Evolutionary conservation across 2,329 filamentous ascomycete species (phyloP), one percentile per base, ranked within the genome.

Genomic region (Furcasterigmium sp.): DNA sequence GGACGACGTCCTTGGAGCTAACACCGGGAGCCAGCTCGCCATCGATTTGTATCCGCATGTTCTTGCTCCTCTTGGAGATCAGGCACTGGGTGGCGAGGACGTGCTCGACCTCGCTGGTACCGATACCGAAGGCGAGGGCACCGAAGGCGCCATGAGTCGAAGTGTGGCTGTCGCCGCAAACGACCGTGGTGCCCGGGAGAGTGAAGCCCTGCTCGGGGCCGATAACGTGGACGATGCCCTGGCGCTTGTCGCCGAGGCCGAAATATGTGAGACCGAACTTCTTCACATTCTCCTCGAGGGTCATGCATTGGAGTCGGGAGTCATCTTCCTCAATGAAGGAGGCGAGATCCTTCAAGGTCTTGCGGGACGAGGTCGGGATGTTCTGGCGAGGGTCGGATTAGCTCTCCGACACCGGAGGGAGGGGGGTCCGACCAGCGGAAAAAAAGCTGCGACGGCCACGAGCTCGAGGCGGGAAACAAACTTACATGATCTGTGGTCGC

Each of bases 121-220:
- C 93, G 60, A 98, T 98, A 65, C 93, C 93, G 60, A 95, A 95
- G 32, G 93, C 93, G 49, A 97, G 80, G 55, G 91, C 80, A 53
- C 93, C 93, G 57, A 97, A 98, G 41, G 93, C 93, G 57, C 93
- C 93, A 69, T 98, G 93, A 50, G 93, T 98, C 20, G 91, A 96
- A 37, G 93, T 98, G 65, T 98, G 93, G 60, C 87, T 95, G 76
- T 98, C 93, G 65, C 93, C 93, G 61, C 93, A 97, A 52, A 97
- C 93, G 29, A 97, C 87, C 3, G 93, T 98, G 43, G 93, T 97
- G 54, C 89, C 93, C 34, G 93, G 93, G 29, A 97, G 84, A 44
- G 93, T 98, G 75, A 98, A 98, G 54, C 93, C 93, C 68, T 98
- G 93, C 74, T 98, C 93, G 32, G 93, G 93, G 28, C 93, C 93